phyloP scores from a whole-genome alignment of 768 basidiomycete species.

The Trametes villosa region DNA sequence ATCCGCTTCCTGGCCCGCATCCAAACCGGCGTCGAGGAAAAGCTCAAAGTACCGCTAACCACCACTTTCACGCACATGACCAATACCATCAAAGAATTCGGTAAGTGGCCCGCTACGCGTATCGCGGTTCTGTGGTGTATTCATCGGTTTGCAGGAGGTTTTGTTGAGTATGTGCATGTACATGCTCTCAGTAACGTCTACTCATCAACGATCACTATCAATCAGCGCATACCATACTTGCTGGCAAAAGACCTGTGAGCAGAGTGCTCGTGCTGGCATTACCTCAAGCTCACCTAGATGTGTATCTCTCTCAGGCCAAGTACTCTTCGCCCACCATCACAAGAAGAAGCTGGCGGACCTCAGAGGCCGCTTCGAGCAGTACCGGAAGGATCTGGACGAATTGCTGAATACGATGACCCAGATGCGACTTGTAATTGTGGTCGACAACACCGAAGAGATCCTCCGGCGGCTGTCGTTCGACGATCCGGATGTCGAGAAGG shows the following conservation, averaged over 20 bases:
- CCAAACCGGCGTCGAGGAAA: neutral
- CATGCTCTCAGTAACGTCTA: too few relatives aligned
- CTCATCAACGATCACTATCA: too few relatives aligned
- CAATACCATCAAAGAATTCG: conserved; percentile 2
- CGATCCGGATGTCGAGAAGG: neutral
- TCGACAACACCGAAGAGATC: neutral
- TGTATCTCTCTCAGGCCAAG: neutral
- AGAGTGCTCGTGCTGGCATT: too few relatives aligned
- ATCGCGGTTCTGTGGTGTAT: neutral
- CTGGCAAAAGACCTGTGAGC: conserved; percentile 12
- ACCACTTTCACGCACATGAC: neutral
- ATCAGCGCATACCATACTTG: conserved; percentile 7
- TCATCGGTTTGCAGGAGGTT: neutral
- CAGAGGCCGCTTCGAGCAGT: neutral
- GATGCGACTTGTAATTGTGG: neutral
- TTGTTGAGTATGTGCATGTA: neutral
- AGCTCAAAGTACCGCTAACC: neutral
- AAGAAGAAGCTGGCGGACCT: neutral
- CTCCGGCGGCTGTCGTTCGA: neutral
- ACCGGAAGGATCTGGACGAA: neutral
- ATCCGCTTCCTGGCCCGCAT: conserved; percentile 1
- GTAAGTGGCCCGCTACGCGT: neutral
- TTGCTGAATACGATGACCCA: conserved; percentile 2
- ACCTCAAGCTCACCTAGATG: neutral
- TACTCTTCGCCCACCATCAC: neutral